These are phyloP conservation scores for Plasmodium vivax DNA, from an alignment of 169 alveolate genomes.

Conservation along the genomic window DNA sequence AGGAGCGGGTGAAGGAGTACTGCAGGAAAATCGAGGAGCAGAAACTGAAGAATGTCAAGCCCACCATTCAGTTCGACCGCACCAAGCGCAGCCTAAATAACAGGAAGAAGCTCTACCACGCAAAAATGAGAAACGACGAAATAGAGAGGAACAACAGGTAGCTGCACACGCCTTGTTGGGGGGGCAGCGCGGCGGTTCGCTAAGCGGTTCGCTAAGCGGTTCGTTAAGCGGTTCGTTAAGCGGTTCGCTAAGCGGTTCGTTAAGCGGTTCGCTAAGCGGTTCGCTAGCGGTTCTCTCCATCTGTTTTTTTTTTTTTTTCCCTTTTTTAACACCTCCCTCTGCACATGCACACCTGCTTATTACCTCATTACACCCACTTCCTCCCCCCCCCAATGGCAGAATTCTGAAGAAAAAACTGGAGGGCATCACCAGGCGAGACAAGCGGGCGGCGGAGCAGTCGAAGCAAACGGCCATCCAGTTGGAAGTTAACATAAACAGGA, in stretches of 20 bases:
- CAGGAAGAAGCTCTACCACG: conserved; percentile 37
- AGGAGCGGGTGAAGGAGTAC: conserved; percentile 48
- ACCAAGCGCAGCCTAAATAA: conserved; percentile 27
- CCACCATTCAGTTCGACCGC: conserved; percentile 25
- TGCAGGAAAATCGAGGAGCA: conserved; percentile 56
- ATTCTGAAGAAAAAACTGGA: conserved; percentile 43
- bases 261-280: too few species aligned
- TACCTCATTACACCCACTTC: not conserved
- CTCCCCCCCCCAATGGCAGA: conserved; percentile 2
- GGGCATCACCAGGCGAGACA: conserved; percentile 41
- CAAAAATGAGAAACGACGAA: conserved; percentile 37
- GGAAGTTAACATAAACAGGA: conserved; percentile 16
- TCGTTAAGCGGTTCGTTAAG: too few species aligned
- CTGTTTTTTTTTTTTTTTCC: not conserved
- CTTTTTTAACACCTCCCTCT: not conserved
- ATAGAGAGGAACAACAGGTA: conserved; percentile 68
- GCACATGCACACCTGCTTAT: not conserved
- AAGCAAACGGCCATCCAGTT: conserved; percentile 6
- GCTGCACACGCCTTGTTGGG: conserved; percentile 21
- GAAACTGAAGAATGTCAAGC: conserved; percentile 44
- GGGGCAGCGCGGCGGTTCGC: too few species aligned
- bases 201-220: too few species aligned
- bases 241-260: too few species aligned
- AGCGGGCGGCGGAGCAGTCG: not conserved
- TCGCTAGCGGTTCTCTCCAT: not conserved